Percentiles rank a stretch among this genome's conserved stretches.
Evolutionary conservation across 2,329 filamentous ascomycete genomes (phyloP).

Genomic region (Trichophyton verrucosum): DNA sequence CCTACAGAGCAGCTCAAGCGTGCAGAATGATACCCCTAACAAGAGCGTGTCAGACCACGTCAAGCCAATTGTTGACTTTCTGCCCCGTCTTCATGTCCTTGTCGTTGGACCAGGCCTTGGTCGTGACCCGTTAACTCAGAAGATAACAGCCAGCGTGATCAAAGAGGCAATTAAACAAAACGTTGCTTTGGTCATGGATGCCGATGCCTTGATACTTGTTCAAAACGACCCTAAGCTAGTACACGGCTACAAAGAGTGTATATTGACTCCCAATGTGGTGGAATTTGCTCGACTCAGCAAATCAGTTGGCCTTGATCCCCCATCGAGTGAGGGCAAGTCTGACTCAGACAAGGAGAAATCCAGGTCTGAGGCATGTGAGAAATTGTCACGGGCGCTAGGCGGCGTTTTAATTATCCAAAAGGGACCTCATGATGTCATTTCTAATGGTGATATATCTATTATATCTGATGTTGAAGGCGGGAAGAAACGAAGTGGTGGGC

Average conservation of each 20-base stretch:
- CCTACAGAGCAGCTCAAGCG: slow-evolving; percentile 60
- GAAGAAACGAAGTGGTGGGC: slow-evolving; percentile 79
- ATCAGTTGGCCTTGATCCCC: slow-evolving; percentile 51
- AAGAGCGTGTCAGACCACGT: slow-evolving; percentile 47
- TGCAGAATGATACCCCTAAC: slow-evolving; percentile 18
- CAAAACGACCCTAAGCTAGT: slow-evolving; percentile 65
- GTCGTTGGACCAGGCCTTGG: slow-evolving; percentile 89
- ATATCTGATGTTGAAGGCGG: slow-evolving; percentile 68
- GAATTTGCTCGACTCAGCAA: slow-evolving; percentile 79
- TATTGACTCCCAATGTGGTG: slow-evolving; percentile 88
- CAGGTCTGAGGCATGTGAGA: slow-evolving; percentile 48
- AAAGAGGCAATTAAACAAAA: slow-evolving; percentile 56
- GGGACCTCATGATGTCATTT: slow-evolving; percentile 68
- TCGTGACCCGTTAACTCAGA: slow-evolving; percentile 79
- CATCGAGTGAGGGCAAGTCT: slow-evolving; percentile 23
- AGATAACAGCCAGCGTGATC: slow-evolving; percentile 68
- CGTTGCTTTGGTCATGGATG: slow-evolving; percentile 79
- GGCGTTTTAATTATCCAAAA: slow-evolving; percentile 91
- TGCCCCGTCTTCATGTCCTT: slow-evolving; percentile 77
- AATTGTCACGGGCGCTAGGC: slow-evolving; percentile 62
- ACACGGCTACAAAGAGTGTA: slow-evolving; percentile 66
- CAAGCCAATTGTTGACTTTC: slow-evolving; percentile 59
- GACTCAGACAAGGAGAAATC: slow-evolving; percentile 27
- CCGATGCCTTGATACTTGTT: slow-evolving; percentile 72
- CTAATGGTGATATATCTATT: slow-evolving; percentile 63